phyloP scores from a whole-genome alignment of 345 rosid genomes.

The Eucalyptus cloeziana region DNA sequence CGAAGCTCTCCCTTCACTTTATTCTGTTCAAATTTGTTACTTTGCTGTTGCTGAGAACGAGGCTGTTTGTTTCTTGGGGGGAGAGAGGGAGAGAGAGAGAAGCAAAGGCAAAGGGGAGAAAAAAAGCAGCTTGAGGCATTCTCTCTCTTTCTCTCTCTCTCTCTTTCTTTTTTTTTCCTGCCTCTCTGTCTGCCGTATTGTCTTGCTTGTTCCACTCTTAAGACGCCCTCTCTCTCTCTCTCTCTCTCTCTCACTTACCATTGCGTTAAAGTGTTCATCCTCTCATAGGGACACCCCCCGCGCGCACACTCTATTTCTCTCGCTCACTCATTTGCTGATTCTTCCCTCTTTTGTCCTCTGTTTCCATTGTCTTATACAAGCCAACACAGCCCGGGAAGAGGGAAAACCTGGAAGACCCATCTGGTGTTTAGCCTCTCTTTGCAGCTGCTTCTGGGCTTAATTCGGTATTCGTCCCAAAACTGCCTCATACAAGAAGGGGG shows the following conservation, averaged over 20 bases:
- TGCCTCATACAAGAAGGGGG: background rate
- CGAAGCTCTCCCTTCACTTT: conserved; percentile 33
- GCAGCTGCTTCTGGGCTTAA: conserved; percentile 1
- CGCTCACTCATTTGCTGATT: background rate
- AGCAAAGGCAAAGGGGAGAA: background rate
- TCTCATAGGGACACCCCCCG: background rate
- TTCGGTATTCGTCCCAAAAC: background rate
- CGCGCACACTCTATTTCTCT: background rate
- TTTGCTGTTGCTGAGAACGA: conserved; percentile 71
- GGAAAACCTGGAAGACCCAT: conserved; percentile 3
- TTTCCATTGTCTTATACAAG: background rate
- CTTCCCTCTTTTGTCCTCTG: conserved; percentile 1
- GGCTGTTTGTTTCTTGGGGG: conserved; percentile 18
- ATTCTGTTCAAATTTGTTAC: conserved; percentile 67
- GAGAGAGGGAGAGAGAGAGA: conserved; percentile 1
- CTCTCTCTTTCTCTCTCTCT: conserved; percentile 4
- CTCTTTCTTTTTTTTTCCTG: conserved; percentile 1
- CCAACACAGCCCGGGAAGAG: background rate
- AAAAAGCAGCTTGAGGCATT: conserved; percentile 9
- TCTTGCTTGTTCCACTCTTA: conserved; percentile 30
- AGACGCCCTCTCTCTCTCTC: conserved; percentile 10
- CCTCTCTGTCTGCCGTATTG: conserved; percentile 49
- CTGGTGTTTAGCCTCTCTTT: background rate
- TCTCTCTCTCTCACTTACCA: conserved; percentile 6
- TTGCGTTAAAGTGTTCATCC: background rate